Conservation (phyloP, 768 basidiomycete species). For the Omphalotus guepiniiformis region DNA sequence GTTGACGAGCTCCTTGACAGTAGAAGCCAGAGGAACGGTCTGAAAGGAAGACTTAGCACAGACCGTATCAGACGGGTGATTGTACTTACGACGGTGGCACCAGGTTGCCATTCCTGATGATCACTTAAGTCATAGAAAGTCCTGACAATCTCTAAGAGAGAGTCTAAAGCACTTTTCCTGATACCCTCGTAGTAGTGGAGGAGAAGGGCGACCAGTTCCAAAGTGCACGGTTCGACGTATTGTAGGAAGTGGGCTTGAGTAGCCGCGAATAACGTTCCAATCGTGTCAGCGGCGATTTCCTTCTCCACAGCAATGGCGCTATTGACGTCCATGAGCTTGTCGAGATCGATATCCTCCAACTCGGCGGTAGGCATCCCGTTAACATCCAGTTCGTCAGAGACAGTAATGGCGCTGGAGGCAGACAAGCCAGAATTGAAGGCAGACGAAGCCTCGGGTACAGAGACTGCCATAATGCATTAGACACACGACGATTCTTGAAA, state of each 20-base stretch:
- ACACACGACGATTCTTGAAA: no score
- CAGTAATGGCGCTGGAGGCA: constrained; percentile 62
- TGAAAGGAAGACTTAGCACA: constrained; percentile 18
- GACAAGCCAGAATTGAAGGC: constrained; percentile 74
- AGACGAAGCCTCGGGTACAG: constrained; percentile 48
- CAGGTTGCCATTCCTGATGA: constrained; percentile 79
- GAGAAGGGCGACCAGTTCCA: constrained; percentile 75
- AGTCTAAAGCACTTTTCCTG: constrained; percentile 86
- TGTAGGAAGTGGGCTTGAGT: constrained; percentile 86
- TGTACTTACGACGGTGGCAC: constrained; percentile 52
- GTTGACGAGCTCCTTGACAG: constrained; percentile 75
- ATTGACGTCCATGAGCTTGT: constrained; percentile 89
- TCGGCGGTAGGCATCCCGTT: constrained; percentile 60
- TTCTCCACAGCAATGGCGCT: constrained; percentile 98
- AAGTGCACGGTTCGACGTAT: constrained; percentile 77
- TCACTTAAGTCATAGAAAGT: constrained; percentile 89
- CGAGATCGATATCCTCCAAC: constrained; percentile 75
- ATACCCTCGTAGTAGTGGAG: constrained; percentile 98
- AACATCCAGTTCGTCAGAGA: constrained; percentile 47
- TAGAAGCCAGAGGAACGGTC: constrained; percentile 51
- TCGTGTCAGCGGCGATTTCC: constrained; percentile 96
- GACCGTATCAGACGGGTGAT: background rate
- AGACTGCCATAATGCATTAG: constrained; percentile 31
- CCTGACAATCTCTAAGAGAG: constrained; percentile 82
- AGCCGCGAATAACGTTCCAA: constrained; percentile 84